These are phyloP conservation scores for Tylopilus sp. DNA, from an alignment of 1,284 basidiomycete species.

Conservation along the genomic window DNA sequence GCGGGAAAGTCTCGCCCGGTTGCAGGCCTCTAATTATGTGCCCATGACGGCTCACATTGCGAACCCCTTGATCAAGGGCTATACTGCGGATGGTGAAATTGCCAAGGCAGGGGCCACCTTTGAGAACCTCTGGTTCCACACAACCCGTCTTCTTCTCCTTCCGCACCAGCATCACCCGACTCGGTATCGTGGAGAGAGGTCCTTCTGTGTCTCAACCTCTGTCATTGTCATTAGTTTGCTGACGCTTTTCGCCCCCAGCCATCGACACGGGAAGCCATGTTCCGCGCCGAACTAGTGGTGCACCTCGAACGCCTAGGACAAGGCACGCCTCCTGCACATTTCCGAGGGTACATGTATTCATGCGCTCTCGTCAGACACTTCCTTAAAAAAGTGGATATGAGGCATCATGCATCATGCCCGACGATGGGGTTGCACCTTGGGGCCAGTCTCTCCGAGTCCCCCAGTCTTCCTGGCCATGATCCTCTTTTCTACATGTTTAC, in stretches of 20 bases:
- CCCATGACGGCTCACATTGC: conserved; percentile 81
- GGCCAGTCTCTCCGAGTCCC: too few species aligned
- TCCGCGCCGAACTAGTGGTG: conserved; percentile 87
- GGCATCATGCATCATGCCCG: too few species aligned
- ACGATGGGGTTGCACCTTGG: too few species aligned
- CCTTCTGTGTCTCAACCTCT: conserved; percentile 17
- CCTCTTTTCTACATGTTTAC: too few species aligned
- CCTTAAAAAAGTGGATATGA: conserved; percentile 38
- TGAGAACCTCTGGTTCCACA: conserved; percentile 88
- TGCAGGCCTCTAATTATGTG: conserved; percentile 65
- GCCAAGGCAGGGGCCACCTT: conserved; percentile 83
- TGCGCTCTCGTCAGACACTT: too few species aligned
- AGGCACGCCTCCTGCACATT: neutral
- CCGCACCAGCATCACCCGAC: conserved; percentile 27
- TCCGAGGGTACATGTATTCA: too few species aligned
- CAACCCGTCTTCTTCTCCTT: conserved; percentile 47
- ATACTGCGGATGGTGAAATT: conserved; percentile 80
- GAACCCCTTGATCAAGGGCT: conserved; percentile 93
- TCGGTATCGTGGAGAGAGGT: conserved; percentile 92
- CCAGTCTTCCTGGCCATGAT: too few species aligned
- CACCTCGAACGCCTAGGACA: conserved; percentile 83
- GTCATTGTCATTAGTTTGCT: conserved; percentile 4
- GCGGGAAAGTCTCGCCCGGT: conserved; percentile 76
- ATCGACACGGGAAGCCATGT: conserved; percentile 95
- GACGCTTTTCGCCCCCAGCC: conserved; percentile 57